These are phyloP conservation scores for Saccharomyces jurei DNA, from an alignment of 805 yeast genomes.

Conservation along the genomic window DNA sequence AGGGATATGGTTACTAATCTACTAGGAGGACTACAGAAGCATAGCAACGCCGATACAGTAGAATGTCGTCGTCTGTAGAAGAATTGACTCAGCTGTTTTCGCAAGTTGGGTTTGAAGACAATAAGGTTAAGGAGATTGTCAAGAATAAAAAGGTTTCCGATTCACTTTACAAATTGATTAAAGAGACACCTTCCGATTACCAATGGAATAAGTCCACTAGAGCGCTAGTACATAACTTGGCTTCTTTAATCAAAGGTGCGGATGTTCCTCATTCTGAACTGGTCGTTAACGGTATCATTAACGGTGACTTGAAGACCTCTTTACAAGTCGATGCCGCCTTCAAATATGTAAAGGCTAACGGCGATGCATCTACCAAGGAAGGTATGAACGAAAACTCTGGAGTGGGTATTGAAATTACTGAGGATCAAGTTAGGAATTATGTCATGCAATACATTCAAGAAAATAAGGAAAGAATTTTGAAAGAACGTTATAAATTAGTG, in stretches of 20 bases:
- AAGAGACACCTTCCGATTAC: conserved; percentile 30
- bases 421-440: conserved; percentile 50
- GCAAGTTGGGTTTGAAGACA: conserved; percentile 59
- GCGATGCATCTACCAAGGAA: conserved; percentile 37
- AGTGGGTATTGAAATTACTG: conserved; percentile 68
- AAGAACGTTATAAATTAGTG: conserved; percentile 72
- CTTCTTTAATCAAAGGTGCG: conserved; percentile 56
- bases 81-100: conserved; percentile 30
- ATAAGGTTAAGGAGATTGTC: conserved; percentile 68
- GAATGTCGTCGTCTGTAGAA: conserved; percentile 31
- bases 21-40: background rate
- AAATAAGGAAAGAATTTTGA: conserved; percentile 50
- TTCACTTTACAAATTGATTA: conserved; percentile 54
- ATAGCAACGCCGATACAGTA: background rate
- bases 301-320: conserved; percentile 54
- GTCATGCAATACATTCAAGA: conserved; percentile 53
- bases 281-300: conserved; percentile 54
- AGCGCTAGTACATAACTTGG: conserved; percentile 67
- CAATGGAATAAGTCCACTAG: conserved; percentile 51
- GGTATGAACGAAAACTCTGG: conserved; percentile 64
- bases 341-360: conserved; percentile 55
- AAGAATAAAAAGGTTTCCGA: conserved; percentile 80
- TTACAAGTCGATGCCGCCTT: conserved; percentile 76
- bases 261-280: conserved; percentile 41
- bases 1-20: background rate